A percentile compares a stretch with the other conserved stretches of the same genome.
These are phyloP conservation scores for Marchantia polymorpha DNA, from an alignment of 225 moss, liverwort and hornwort genomes.

Conservation along the genomic window DNA sequence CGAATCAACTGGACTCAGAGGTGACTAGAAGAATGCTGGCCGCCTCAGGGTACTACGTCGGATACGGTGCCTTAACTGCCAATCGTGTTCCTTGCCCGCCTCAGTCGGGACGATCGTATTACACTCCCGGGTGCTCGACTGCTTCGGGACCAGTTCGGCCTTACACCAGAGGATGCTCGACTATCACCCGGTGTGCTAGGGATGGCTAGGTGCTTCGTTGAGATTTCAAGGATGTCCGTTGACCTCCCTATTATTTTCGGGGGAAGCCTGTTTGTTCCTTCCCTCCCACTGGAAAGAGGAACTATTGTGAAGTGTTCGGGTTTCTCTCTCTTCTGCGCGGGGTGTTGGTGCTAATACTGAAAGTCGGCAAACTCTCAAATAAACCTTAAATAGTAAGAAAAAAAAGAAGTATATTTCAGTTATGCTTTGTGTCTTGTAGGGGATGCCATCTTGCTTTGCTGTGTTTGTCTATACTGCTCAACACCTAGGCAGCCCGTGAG, in stretches of 20 bases:
- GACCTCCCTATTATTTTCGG: background rate
- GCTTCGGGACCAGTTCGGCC: constrained; percentile 31
- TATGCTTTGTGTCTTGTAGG: no score
- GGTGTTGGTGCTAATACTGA: background rate
- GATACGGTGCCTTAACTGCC: constrained; percentile 40
- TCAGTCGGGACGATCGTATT: constrained; percentile 48
- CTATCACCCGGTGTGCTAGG: constrained; percentile 39
- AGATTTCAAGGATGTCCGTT: background rate
- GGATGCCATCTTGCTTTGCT: background rate
- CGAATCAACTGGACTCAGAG: background rate
- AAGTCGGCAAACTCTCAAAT: background rate
- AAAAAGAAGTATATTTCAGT: no score
- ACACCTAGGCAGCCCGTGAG: background rate
- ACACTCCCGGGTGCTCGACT: constrained; percentile 40
- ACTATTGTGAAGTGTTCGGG: background rate
- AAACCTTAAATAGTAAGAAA: background rate
- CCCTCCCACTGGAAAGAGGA: background rate
- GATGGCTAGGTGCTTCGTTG: constrained; percentile 2
- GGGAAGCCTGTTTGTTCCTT: background rate
- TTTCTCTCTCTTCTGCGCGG: background rate
- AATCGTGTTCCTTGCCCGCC: constrained; percentile 45
- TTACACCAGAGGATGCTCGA: constrained; percentile 37
- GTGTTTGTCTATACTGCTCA: background rate
- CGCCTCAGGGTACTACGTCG: constrained; percentile 14
- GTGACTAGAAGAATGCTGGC: constrained; percentile 16